These are phyloP conservation scores for Pyrenopolyporus hunteri DNA, from an alignment of 495 filamentous ascomycete species.

Conservation along the genomic window DNA sequence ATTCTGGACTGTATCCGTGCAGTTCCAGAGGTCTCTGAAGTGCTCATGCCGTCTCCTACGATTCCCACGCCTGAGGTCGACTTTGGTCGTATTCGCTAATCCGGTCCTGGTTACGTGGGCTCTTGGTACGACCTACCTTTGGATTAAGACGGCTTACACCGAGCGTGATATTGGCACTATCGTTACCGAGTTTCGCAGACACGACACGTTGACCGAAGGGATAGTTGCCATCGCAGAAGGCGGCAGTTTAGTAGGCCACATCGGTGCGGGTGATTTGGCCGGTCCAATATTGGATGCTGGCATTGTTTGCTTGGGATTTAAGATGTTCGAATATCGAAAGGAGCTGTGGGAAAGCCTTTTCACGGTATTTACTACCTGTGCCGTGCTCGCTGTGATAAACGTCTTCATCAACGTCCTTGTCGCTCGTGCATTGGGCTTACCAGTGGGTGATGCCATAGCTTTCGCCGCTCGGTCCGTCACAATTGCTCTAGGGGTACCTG, in stretches of 20 bases:
- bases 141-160: slow-evolving; percentile 42
- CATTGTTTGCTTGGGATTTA: slow-evolving; percentile 53
- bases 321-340: slow-evolving; percentile 54
- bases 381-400: slow-evolving; percentile 42
- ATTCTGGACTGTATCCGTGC: slow-evolving; percentile 49
- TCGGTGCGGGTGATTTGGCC: slow-evolving; percentile 53
- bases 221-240: slow-evolving; percentile 32
- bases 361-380: slow-evolving; percentile 43
- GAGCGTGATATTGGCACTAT: slow-evolving; percentile 31
- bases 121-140: slow-evolving; percentile 48
- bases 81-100: slow-evolving; percentile 47
- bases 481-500: slow-evolving; percentile 43
- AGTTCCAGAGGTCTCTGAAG: slow-evolving; percentile 47
- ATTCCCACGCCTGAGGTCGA: slow-evolving; percentile 32
- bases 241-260: slow-evolving; percentile 14
- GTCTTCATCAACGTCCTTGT: slow-evolving; percentile 46
- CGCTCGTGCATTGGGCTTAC: slow-evolving; percentile 43
- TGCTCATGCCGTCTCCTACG: slow-evolving; percentile 20
- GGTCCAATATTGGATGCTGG: slow-evolving; percentile 52
- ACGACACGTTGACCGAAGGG: slow-evolving; percentile 44
- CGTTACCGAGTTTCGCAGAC: slow-evolving; percentile 44
- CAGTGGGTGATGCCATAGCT: slow-evolving; percentile 42
- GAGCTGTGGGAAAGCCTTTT: slow-evolving; percentile 49
- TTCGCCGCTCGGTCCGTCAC: slow-evolving; percentile 56
- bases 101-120: slow-evolving; percentile 52